Percentiles rank a stretch among this genome's conserved stretches.
Conservation (phyloP, 768 basidiomycete species). For the Thelephora ganbajun region DNA sequence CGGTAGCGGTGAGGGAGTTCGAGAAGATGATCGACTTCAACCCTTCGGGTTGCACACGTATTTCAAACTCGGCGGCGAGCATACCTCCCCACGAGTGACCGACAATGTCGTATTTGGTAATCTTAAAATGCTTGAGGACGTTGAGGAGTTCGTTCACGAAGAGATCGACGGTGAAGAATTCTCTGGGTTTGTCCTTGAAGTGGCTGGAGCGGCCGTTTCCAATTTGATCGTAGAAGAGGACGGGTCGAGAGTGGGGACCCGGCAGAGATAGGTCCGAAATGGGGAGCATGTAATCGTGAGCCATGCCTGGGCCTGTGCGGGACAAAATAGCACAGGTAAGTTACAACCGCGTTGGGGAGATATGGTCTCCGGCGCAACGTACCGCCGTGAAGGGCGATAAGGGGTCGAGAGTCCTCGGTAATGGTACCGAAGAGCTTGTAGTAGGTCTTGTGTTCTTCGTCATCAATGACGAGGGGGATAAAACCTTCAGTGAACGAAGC, state of each 20-base stretch:
- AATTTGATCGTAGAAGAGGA: slow-evolving; percentile 39
- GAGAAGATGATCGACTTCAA: slow-evolving; percentile 32
- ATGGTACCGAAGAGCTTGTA: slow-evolving; percentile 15
- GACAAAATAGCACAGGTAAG: too few species aligned
- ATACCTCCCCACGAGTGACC: slow-evolving; percentile 32
- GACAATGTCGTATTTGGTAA: slow-evolving; percentile 28
- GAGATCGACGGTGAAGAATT: slow-evolving; percentile 38
- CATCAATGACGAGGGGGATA: too few species aligned
- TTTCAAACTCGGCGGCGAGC: slow-evolving; percentile 29
- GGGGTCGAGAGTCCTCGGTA: slow-evolving; percentile 12
- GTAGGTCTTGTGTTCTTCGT: slow-evolving; percentile 11
- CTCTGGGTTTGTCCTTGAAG: slow-evolving; percentile 30
- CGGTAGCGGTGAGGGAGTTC: slow-evolving; percentile 30
- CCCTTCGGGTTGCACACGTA: slow-evolving; percentile 27
- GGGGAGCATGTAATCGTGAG: slow-evolving; percentile 14
- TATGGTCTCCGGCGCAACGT: too few species aligned
- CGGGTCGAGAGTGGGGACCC: slow-evolving; percentile 12
- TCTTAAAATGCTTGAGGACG: slow-evolving; percentile 28
- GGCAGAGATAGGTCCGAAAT: slow-evolving; percentile 10
- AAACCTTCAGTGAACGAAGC: too few species aligned
- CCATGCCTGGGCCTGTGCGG: slow-evolving; percentile 11
- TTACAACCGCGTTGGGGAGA: too few species aligned
- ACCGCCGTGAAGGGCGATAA: slow-evolving; percentile 19
- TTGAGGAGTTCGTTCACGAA: slow-evolving; percentile 35
- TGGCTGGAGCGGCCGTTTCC: slow-evolving; percentile 33